Conservation (phyloP, 2,329 filamentous ascomycete genomes). For the Penicillium occitanis region DNA sequence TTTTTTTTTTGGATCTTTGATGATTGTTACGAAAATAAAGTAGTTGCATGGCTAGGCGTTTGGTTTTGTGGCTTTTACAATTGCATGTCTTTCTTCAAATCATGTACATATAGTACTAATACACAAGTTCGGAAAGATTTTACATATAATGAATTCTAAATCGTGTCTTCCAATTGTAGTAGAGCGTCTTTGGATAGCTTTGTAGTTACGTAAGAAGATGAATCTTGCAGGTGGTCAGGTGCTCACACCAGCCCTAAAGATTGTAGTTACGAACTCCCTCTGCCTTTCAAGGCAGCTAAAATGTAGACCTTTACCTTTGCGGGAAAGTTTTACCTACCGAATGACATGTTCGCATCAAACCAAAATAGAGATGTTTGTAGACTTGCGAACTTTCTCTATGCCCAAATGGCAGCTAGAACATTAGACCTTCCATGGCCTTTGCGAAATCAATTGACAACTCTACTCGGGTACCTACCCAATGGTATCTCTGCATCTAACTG, state of each 20-base stretch:
- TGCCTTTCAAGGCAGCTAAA: too few species aligned
- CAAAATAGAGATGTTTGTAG: neutral
- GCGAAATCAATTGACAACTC: too few species aligned
- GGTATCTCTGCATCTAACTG: too few species aligned
- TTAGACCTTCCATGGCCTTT: too few species aligned
- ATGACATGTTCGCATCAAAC: neutral
- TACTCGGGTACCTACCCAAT: too few species aligned
- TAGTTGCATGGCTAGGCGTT: constrained; percentile 12
- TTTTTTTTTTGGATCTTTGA: neutral
- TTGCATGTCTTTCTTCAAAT: neutral
- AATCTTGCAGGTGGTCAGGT: neutral
- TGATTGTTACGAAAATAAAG: constrained; percentile 2
- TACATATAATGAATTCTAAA: neutral
- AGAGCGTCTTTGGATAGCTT: neutral
- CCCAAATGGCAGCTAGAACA: too few species aligned
- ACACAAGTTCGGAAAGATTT: neutral
- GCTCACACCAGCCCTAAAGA: neutral
- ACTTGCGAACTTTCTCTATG: neutral
- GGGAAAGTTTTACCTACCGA: neutral
- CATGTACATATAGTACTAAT: constrained; percentile 7
- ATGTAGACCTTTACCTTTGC: neutral
- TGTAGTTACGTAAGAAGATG: neutral
- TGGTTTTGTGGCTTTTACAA: neutral
- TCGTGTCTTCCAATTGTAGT: neutral
- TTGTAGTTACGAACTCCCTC: neutral